Evolutionary conservation across 1,139 yeast species (phyloP), one percentile per base, ranked within the genome.

Genomic region (Candida labiduridarum): DNA sequence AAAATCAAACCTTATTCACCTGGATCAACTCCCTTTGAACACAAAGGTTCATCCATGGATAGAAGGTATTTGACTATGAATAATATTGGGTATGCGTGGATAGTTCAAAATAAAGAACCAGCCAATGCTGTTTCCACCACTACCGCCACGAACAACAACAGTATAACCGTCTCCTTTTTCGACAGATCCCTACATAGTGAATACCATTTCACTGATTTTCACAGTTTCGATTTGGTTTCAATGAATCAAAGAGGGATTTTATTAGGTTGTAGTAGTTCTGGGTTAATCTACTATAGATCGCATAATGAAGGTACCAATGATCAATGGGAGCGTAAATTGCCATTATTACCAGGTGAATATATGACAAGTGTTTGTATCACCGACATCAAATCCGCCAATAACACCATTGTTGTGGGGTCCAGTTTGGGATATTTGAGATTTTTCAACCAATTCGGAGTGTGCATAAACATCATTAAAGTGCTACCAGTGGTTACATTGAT

Each of bases 11-110:
- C 87, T 1, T 82, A 81, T 57, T 85, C 85, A 5, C 89, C 91
- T 1, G 98, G 98, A 1, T 82, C 88, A 3, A 91, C 98, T 0
- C 96, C 97, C 0, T 94, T 44, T 39, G 46, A 58, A 55, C 42
- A 54, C 54, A 12, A 49, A 41, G 49, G 56, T 1, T 35, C 44
- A 4, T 22, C 45, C 56, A 55, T 70, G 1, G 71, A 68, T 51
- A 81, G 96, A 66, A 76, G 97, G 51, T 92, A 91, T 62, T 70
- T 94, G 48, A 83, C 90, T 33, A 88, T 94, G 80, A 90, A 89
- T 59, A 76, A 87, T 7, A 71, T 85, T 38, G 98, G 98, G 0
- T 89, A 89, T 62, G 86, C 85, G 0, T 89, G 96, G 85, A 76
- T 89, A 0, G 96, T 89, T 16, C 79, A 79, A 54, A 89, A 60